Conservation (phyloP, 2,329 filamentous ascomycete genomes). For the Triangularia setosa region DNA sequence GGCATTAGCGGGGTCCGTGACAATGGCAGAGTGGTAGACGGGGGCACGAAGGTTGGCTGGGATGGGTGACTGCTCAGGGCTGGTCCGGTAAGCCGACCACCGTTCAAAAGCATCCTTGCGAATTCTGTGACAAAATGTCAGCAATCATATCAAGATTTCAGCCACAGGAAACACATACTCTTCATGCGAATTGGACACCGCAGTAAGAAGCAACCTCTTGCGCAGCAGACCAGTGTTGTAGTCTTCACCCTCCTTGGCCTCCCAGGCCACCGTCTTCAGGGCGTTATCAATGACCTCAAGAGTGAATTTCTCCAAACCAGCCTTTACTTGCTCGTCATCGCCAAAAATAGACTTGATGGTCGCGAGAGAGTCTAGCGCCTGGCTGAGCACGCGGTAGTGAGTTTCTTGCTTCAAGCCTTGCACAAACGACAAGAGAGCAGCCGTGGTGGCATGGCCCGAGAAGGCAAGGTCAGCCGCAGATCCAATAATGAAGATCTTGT, state of each 20-base stretch:
- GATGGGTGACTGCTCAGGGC: slow-evolving; percentile 64
- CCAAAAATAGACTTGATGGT: slow-evolving; percentile 82
- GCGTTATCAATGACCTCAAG: slow-evolving; percentile 72
- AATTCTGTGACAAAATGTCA: slow-evolving; percentile 43
- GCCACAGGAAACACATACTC: slow-evolving; percentile 46
- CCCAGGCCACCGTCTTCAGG: slow-evolving; percentile 79
- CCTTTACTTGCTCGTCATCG: slow-evolving; percentile 66
- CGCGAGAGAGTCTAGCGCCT: slow-evolving; percentile 72
- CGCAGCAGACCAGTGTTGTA: slow-evolving; percentile 80
- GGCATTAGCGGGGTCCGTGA: slow-evolving; percentile 61
- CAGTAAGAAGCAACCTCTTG: slow-evolving; percentile 72
- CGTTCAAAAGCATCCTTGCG: slow-evolving; percentile 70
- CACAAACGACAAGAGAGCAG: slow-evolving; percentile 76
- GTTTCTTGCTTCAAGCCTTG: slow-evolving; percentile 79
- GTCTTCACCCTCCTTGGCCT: slow-evolving; percentile 71
- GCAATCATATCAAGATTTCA: slow-evolving; percentile 1
- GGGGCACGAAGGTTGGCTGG: slow-evolving; percentile 77
- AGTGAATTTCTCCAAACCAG: slow-evolving; percentile 72
- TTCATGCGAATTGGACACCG: slow-evolving; percentile 72
- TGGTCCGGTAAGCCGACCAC: slow-evolving; percentile 74
- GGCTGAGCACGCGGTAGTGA: slow-evolving; percentile 85
- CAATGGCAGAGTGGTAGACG: slow-evolving; percentile 75
- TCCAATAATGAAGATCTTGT: slow-evolving; percentile 89
- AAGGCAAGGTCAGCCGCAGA: slow-evolving; percentile 87
- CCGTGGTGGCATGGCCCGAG: slow-evolving; percentile 77